Evolutionary conservation across 768 basidiomycete genomes (phyloP).

Genomic region (Chalciporus pseudorubinellus): DNA sequence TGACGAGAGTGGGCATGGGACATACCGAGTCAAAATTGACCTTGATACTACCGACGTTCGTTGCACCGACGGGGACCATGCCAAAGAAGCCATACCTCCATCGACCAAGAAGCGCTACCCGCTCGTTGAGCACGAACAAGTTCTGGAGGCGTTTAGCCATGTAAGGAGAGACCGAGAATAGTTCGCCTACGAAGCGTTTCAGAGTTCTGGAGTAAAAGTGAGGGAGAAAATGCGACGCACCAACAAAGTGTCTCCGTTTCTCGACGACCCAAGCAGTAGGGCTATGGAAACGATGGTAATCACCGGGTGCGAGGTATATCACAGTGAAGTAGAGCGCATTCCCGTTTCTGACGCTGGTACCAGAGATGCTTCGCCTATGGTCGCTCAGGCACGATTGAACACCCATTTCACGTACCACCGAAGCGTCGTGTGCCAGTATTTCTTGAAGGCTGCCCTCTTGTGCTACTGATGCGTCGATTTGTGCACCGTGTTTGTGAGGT

Average conservation of each 20-base stretch:
- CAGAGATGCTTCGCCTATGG: conserved; percentile 37
- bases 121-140: conserved; percentile 96
- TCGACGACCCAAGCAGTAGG: conserved; percentile 98
- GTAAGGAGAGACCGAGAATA: conserved; percentile 95
- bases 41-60: conserved; percentile 95
- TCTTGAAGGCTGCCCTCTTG: conserved; percentile 53
- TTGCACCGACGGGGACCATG: conserved; percentile 98
- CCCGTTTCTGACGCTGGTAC: conserved; percentile 60
- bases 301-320: conserved; percentile 96
- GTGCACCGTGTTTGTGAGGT: conserved; percentile 61
- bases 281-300: conserved; percentile 97
- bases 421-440: conserved; percentile 61
- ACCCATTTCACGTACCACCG: conserved; percentile 74
- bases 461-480: conserved; percentile 73
- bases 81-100: conserved; percentile 97
- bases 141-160: conserved; percentile 90
- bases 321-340: conserved; percentile 90
- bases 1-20: not conserved
- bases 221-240: conserved; percentile 37
- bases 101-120: conserved; percentile 89
- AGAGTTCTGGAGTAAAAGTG: not conserved
- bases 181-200: conserved; percentile 55
- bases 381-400: conserved; percentile 39
- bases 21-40: conserved; percentile 89
- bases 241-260: conserved; percentile 90